Conservation (phyloP, 306 rosid genomes). For the Rosa rugosa region DNA sequence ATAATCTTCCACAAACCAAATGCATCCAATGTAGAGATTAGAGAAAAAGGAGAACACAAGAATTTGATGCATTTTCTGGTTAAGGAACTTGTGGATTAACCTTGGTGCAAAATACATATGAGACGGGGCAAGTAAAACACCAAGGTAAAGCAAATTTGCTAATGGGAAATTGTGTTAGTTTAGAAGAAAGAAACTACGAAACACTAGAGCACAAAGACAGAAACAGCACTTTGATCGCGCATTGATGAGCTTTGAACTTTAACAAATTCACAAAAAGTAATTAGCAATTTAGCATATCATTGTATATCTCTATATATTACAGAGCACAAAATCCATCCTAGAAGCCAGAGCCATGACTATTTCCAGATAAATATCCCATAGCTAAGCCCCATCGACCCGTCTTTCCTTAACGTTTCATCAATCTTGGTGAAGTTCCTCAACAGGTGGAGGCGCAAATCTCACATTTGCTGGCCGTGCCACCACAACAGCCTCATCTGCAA, state of each 20-base stretch:
- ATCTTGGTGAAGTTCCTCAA: constrained; percentile 59
- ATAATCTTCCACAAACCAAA: neutral
- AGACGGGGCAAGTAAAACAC: neutral
- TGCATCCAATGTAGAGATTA: neutral
- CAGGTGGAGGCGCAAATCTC: constrained; percentile 83
- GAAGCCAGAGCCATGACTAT: constrained; percentile 20
- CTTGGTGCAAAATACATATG: neutral
- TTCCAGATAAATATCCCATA: neutral
- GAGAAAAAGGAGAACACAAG: neutral
- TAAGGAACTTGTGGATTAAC: neutral
- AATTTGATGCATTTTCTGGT: neutral
- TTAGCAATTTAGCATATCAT: constrained; percentile 22
- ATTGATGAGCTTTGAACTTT: constrained; percentile 23
- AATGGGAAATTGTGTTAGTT: neutral
- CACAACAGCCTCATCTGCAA: constrained; percentile 86
- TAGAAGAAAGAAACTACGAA: neutral
- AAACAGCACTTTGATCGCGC: constrained; percentile 18
- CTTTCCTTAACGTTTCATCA: constrained; percentile 23
- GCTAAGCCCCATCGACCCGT: constrained; percentile 1
- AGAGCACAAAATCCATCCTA: constrained; percentile 29
- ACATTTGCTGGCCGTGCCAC: constrained; percentile 71
- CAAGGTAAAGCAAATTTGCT: neutral
- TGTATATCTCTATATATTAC: constrained; percentile 48
- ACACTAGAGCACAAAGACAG: constrained; percentile 5
- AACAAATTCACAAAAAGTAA: constrained; percentile 37